Evolutionary conservation across 2,329 filamentous ascomycete species (phyloP).

Genomic region (Pseudogymnoascus sp.): DNA sequence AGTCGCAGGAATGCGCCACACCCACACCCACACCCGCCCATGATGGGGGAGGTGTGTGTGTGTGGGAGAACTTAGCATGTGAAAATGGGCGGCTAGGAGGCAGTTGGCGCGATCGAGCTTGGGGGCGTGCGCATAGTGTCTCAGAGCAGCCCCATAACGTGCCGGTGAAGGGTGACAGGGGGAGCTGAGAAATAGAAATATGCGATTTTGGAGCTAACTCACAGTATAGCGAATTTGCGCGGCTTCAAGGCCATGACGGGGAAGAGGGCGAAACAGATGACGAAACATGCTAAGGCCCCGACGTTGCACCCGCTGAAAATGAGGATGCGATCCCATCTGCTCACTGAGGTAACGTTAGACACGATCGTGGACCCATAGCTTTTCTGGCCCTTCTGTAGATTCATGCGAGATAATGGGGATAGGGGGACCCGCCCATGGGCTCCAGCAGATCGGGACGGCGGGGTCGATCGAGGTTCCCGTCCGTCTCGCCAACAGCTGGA

Average conservation of each 20-base stretch:
- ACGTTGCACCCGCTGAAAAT: conserved; percentile 88
- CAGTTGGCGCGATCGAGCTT: not conserved
- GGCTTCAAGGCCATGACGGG: conserved; percentile 72
- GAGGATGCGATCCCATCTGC: conserved; percentile 90
- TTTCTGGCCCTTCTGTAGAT: not conserved
- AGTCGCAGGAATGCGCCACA: not conserved
- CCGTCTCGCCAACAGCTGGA: not conserved
- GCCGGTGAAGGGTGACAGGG: not conserved
- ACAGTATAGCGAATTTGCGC: conserved; percentile 95
- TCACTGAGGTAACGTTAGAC: conserved; percentile 51
- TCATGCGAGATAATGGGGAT: conserved; percentile 10
- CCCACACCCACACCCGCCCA: not conserved
- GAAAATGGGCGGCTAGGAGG: not conserved
- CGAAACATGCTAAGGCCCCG: conserved; percentile 82
- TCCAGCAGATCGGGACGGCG: conserved; percentile 24
- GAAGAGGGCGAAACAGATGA: conserved; percentile 85
- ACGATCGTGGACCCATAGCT: not conserved
- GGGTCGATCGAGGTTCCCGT: conserved; percentile 20
- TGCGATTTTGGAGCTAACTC: conserved; percentile 44
- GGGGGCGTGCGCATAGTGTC: not conserved
- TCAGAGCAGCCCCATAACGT: not conserved
- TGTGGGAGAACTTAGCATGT: not conserved
- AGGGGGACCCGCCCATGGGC: conserved; percentile 21
- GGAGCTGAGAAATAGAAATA: not conserved
- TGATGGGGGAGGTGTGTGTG: not conserved